phyloP scores from a whole-genome alignment of 805 yeast species.

The Suhomyces prunicola region DNA sequence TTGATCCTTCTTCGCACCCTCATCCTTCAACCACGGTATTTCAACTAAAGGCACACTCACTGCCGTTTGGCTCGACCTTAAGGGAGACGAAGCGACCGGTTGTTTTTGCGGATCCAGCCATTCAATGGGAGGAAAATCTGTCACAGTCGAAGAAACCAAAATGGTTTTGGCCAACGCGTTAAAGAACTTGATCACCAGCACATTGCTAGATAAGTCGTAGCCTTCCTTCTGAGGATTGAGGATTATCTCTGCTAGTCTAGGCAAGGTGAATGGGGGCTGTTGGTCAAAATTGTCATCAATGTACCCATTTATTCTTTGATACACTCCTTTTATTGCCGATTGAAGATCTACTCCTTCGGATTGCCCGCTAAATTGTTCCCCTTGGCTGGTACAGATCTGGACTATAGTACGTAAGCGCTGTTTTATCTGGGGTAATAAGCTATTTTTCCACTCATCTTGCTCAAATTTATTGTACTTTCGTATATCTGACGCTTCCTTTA shows the following conservation, averaged over 20 bases:
- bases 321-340: neutral
- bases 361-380: conserved; percentile 3
- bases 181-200: conserved; percentile 40
- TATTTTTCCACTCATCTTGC: conserved; percentile 6
- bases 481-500: neutral
- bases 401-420: conserved; percentile 6
- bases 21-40: conserved; percentile 28
- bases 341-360: conserved; percentile 10
- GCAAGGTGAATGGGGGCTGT: conserved; percentile 47
- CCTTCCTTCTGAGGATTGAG: conserved; percentile 36
- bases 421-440: conserved; percentile 10
- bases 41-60: conserved; percentile 20
- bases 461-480: neutral
- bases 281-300: conserved; percentile 25
- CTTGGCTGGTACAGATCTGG: conserved; percentile 2
- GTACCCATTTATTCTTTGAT: conserved; percentile 33
- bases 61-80: conserved; percentile 6
- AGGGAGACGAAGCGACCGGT: conserved; percentile 1
- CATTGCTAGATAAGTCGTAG: conserved; percentile 27
- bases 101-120: neutral
- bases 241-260: conserved; percentile 46
- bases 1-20: conserved; percentile 9
- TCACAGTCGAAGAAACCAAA: conserved; percentile 26
- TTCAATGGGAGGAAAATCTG: conserved; percentile 16
- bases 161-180: conserved; percentile 37